Base-by-base conservation (phyloP, 441 rosid genomes). In the Erodium texanum region DNA sequence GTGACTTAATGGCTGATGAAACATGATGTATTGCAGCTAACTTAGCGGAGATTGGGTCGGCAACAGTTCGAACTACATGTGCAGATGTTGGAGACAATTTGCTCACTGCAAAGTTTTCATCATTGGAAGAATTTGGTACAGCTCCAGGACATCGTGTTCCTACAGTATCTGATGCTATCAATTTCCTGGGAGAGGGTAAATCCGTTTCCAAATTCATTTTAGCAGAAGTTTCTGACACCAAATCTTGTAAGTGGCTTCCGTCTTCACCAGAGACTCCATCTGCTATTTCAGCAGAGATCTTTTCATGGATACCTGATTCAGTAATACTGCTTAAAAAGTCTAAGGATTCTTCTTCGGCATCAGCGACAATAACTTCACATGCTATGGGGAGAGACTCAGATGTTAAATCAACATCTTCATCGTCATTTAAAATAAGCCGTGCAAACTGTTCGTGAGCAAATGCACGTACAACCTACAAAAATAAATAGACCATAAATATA, bases 391-490 rank as follows among this genome's bases (percentile, higher is more conserved):
- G 77, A 67, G 81, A 82, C 76, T 87, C 94, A 68, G 82, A 82
- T 23, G 76, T 76, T 77, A 87, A 78, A 75, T 85, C 95, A 66
- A 82, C 52, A 71, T 82, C 91, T 62, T 89, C 89, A 18, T 82
- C 93, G 75, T 82, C 76, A 77, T 79, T 82, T 75, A 93, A 79
- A 71, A 93, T 88, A 56, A 93, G 95, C 78, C 98, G 82, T 56
- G 98, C 98, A 76, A 85, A 93, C 74, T 93, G 96, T 73, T 93
- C 98, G 68, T 93, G 98, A 71, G 98, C 98, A 73, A 75, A 82
- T 64, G 98, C 96, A 36, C 98, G 95, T 36, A 93, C 90, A 69
- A 90, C 95, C 97, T 93, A 77, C 72, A 52, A 74, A 36, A 77
- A 24, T 22, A 69, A 61, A 71, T 50, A 61, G 63, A 66, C 56